Base-by-base conservation (phyloP, 1,284 basidiomycete genomes). In the Cryptococcus maquisensis region DNA sequence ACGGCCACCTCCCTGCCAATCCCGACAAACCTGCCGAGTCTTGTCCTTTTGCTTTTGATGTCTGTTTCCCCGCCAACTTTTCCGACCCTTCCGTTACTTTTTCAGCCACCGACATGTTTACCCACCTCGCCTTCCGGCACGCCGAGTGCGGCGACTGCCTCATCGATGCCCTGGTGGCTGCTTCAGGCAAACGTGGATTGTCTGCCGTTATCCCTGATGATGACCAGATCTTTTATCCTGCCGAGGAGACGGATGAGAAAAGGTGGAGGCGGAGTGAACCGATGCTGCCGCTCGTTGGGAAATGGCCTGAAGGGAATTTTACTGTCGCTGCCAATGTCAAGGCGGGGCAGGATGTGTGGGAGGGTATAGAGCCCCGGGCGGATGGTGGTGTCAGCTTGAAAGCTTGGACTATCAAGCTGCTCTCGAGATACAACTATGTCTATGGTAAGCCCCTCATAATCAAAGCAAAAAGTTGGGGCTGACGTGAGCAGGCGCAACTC, bases 91-190 rank as follows among this genome's bases (percentile, higher is more conserved):
- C 35, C 4, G 41, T 32, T 15, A 42, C 52, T 0, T 52, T 58
- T 56, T 46, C 52, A 2, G 63, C 72, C 0, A 48, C 51, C 4
- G 66, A 66, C 13, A 61, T 71, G 4, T 72, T 77, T 62, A 63
- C 57, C 13, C 54, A 55, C 15, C 28, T 76, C 7, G 62, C 74
- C 2, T 77, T 74, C 49, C 59, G 55, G 9, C 45, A 66, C 38
- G 64, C 64, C 0, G 36, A 57, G 20, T 76, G 75, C 48, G 76
- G 75, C 9, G 75, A 76, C 55, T 78, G 76, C 53, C 53, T 76
- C 16, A 71, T 77, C 48, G 59, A 54, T 16, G 68, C 66, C 4
- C 57, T 78, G 15, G 48, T 75, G 20, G 54, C 52, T 13, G 56
- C 62, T 8, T 73, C 71, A 10, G 75, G 75, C 10, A 48, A 58